Percentiles rank a stretch among this genome's conserved stretches.
These are phyloP conservation scores for Porogramme epimiltina DNA, from an alignment of 1,284 basidiomycete genomes.

Conservation along the genomic window DNA sequence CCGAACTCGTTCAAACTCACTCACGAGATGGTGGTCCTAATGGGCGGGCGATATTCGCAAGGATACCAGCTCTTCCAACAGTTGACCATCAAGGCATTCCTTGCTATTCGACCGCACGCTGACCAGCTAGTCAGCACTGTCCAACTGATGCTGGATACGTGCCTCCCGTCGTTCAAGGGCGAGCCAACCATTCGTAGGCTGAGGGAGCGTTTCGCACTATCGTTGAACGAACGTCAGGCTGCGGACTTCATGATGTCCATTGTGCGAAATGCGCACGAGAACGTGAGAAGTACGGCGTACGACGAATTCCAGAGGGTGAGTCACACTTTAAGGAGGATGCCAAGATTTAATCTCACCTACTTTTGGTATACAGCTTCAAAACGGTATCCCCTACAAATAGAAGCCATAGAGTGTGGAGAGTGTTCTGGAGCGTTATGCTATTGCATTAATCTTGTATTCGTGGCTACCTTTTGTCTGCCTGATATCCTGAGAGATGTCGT, in stretches of 20 bases:
- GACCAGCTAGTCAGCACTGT: constrained; percentile 89
- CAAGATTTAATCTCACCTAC: not conserved
- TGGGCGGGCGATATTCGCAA: constrained; percentile 93
- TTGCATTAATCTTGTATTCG: too few species aligned
- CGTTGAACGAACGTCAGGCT: constrained; percentile 86
- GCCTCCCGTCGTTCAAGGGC: constrained; percentile 96
- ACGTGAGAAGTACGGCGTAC: constrained; percentile 88
- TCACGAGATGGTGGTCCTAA: constrained; percentile 96
- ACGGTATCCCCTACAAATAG: constrained; percentile 35
- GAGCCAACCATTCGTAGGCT: constrained; percentile 88
- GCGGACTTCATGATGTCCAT: constrained; percentile 91
- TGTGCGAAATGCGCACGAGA: constrained; percentile 93
- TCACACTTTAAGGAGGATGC: constrained; percentile 6
- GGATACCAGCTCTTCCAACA: constrained; percentile 95
- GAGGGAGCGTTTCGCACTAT: constrained; percentile 84
- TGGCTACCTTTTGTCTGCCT: too few species aligned
- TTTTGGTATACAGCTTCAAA: constrained; percentile 45
- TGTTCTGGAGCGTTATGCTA: too few species aligned
- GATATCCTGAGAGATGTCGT: too few species aligned
- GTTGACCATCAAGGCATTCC: constrained; percentile 94
- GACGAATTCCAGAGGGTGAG: constrained; percentile 89
- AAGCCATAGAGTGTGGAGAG: too few species aligned
- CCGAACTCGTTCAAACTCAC: constrained; percentile 97
- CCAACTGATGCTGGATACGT: constrained; percentile 93
- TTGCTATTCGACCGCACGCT: constrained; percentile 90